Evolutionary conservation across 345 rosid genomes (phyloP), one percentile per base, ranked within the genome.

Genomic region (Camelina hispida): DNA sequence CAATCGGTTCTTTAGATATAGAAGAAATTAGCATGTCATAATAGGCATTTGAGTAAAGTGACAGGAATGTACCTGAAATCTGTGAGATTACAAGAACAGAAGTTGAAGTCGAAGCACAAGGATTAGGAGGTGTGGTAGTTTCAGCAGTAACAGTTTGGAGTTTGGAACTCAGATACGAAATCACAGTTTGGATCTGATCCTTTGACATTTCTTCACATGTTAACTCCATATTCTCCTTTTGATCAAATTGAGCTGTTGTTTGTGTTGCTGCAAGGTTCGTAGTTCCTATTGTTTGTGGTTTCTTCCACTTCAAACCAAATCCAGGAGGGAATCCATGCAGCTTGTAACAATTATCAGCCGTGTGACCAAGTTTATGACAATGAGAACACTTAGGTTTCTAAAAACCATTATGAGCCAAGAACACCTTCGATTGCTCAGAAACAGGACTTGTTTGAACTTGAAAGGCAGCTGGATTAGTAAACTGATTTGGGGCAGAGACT

Each of bases 81-180:
- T n/a, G n/a, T n/a, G n/a, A n/a, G n/a, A n/a, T n/a, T n/a, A n/a
- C n/a, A n/a, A n/a, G n/a, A n/a, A n/a, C n/a, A n/a, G 0, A 17
- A 4, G n/a, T 17, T 2, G 64, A 60, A 60, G 47, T 37, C 15
- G 9, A 59, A 2, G 5, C 46, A 59, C n/a, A 11, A 59, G 9
- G 4, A 0, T 8, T 2, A 4, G 2, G 0, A 4, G 44, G 4
- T 1, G 28, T 25, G 28, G 3, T 0, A 6, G 46, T 0, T 28
- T 11, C 4, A 10, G 1, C 4, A 35, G 0, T 0, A 16, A n/a
- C 0, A 2, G 9, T 4, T 2, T 16, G 46, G 17, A 59, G 46
- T 1, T 18, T 37, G 9, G 46, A 0, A 16, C 64, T 59, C 4
- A 17, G 2, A 18, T 35, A 35, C 0, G 46, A 59, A 0, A 59